phyloP scores from a whole-genome alignment of 352 stramenopile genomes.

The Peronospora belbahrii region DNA sequence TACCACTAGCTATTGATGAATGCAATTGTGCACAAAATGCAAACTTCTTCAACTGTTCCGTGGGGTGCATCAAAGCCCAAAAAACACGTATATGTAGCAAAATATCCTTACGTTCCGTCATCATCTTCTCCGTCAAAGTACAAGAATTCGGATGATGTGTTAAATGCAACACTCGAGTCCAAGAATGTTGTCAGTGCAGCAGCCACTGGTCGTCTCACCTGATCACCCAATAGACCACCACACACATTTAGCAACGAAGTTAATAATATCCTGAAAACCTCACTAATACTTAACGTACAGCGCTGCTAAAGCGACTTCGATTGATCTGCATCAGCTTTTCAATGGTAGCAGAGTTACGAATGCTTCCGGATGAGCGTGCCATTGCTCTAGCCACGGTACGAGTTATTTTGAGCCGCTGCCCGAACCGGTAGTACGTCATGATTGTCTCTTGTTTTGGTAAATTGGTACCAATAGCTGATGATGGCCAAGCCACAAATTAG shows the following conservation, averaged over 20 bases:
- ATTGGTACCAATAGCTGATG: background rate
- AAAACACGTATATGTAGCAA: background rate
- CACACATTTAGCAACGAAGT: conserved; percentile 4
- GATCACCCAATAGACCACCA: background rate
- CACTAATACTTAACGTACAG: conserved; percentile 32
- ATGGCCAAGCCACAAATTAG: no score
- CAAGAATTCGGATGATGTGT: conserved; percentile 52
- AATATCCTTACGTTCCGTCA: conserved; percentile 61
- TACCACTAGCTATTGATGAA: no score
- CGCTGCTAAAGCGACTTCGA: conserved; percentile 56
- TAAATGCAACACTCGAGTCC: conserved; percentile 49
- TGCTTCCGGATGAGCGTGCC: conserved; percentile 43
- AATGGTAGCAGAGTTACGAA: conserved; percentile 37
- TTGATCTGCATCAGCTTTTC: conserved; percentile 55
- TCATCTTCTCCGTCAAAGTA: conserved; percentile 78
- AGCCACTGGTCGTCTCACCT: conserved; percentile 47
- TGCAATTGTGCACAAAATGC: no score
- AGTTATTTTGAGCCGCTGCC: conserved; percentile 55
- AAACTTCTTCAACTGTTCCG: conserved; percentile 2
- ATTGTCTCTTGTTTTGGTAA: no score
- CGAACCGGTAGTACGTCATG: conserved; percentile 72
- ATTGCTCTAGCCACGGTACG: conserved; percentile 54
- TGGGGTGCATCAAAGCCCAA: conserved; percentile 2
- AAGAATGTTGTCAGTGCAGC: conserved; percentile 39
- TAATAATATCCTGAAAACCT: conserved; percentile 1